Base-by-base conservation (phyloP, 2,329 filamentous ascomycete species). In the Fonsecaea multimorphosa region DNA sequence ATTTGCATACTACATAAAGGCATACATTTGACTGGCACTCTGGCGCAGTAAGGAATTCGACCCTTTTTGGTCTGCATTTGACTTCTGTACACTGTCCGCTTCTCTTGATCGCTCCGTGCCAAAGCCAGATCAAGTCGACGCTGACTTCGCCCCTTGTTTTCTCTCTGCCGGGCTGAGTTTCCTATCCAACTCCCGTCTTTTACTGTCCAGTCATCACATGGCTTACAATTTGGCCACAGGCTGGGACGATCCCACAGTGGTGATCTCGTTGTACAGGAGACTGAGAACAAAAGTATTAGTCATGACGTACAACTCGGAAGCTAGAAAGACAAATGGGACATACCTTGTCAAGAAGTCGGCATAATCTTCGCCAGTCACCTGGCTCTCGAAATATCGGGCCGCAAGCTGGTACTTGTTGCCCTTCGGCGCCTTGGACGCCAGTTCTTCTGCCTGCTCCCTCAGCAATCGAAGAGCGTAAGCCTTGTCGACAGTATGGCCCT, bases 281-380 rank as follows among this genome's bases (percentile, higher is more conserved):
- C 90, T 95, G 32, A 60, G n/a, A 63, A 69, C 38, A 24, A 40
- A 8, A 56, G 22, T 27, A 32, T 59, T 32, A 29, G 75, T 58
- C 72, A 66, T 36, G 19, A 53, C 67, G 61, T 27, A 24, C 56
- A 32, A 49, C 72, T 72, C 69, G 69, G 61, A 65, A 32, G 29
- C 29, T 31, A 56, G 44, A 69, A 44, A 70, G 61, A 11, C 56
- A 44, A 73, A 24, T 34, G 7, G 82, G 8, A 31, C 89, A 85
- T 83, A 92, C 89, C 85, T 83, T 70, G 92, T 97, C 82, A 99
- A 80, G 83, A 98, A 98, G 79, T 99, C 95, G 12, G 93, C 93
- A 78, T 98, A 98, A 72, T 97, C 93, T 84, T 98, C 95, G 63
- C 95, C 95, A 2, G 94, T 98, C 64, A 98, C 91, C 84, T 99